Base-by-base conservation (phyloP, 495 filamentous ascomycete species). In the Chaetomidium leptoderma region DNA sequence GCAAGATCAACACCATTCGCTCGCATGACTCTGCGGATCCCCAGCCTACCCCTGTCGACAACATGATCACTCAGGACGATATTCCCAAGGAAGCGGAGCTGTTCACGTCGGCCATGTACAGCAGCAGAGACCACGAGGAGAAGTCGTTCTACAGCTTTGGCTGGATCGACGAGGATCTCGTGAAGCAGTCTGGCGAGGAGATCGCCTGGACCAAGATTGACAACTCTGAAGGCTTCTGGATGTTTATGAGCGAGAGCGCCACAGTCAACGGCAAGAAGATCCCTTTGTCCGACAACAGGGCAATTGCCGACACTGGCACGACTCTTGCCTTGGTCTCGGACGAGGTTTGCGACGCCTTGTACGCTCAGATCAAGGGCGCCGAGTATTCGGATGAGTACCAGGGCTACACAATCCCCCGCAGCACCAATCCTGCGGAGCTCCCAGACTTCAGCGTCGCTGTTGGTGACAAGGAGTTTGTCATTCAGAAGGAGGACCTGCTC, bases 121-220 rank as follows among this genome's bases (percentile, higher is more conserved):
- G 79, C 53, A 81, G 78, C 72, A 78, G 82, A 23, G 83, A 87
- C 69, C 62, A 72, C 29, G 74, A 78, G 54, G 77, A 79, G 50
- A 74, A 79, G 50, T 85, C 83, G 2, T 91, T 91, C 75, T 91
- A 88, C 72, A 91, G 88, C 0, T 91, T 91, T 62, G 89, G 88
- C 26, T 90, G 76, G 65, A 85, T 91, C 64, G 88, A 91, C 64
- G 65, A 87, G 58, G 81, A 79, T 6, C 78, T 83, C 0, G 76
- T 89, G 44, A 76, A 74, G 42, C 73, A 73, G 7, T 78, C 79
- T 0, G 81, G 76, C 29, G 63, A 79, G 53, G 78, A 82, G 1
- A 79, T 88, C 37, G 66, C 76, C 53, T 91, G 87, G 73, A 82
- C 84, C 1, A 71, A 80, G 29, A 67, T 92, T 51, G 86, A 91